Conservation (phyloP, 768 basidiomycete genomes). For the Kwoniella europaea region DNA sequence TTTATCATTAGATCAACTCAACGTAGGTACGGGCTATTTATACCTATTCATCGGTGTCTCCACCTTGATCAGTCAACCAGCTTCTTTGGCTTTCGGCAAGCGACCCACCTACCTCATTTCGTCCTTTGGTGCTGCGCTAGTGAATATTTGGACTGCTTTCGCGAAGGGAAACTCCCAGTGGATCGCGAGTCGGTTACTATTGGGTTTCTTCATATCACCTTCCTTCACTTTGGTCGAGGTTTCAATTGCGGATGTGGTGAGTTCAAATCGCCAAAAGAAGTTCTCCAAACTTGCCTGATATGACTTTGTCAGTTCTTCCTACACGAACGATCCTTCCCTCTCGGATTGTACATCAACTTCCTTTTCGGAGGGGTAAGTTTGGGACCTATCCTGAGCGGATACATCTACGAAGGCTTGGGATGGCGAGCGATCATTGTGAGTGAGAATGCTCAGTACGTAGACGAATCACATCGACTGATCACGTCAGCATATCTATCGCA, state of each 20-base stretch:
- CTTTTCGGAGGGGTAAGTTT: slow-evolving; percentile 19
- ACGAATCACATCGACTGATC: background rate
- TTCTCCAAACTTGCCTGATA: background rate
- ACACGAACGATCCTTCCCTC: slow-evolving; percentile 11
- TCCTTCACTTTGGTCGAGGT: slow-evolving; percentile 27
- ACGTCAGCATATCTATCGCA: background rate
- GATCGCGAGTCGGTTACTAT: slow-evolving; percentile 23
- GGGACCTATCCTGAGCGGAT: slow-evolving; percentile 24
- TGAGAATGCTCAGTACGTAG: slow-evolving; percentile 6
- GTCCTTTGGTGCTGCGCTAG: slow-evolving; percentile 16
- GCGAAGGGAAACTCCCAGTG: slow-evolving; percentile 24
- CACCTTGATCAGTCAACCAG: slow-evolving; percentile 22
- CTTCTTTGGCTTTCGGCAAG: slow-evolving; percentile 29
- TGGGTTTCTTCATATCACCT: slow-evolving; percentile 25
- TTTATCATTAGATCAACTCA: slow-evolving; percentile 29
- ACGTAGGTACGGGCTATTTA: slow-evolving; percentile 23
- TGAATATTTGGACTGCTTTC: slow-evolving; percentile 24
- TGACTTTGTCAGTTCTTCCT: slow-evolving; percentile 4
- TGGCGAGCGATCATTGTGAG: slow-evolving; percentile 28
- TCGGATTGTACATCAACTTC: slow-evolving; percentile 22
- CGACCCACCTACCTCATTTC: slow-evolving; percentile 19
- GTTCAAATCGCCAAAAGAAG: background rate
- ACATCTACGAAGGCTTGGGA: slow-evolving; percentile 23
- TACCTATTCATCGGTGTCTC: slow-evolving; percentile 30
- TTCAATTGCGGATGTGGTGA: slow-evolving; percentile 26